phyloP scores from a whole-genome alignment of 2,329 filamentous ascomycete species.

The Penicillium sclerotigenum region DNA sequence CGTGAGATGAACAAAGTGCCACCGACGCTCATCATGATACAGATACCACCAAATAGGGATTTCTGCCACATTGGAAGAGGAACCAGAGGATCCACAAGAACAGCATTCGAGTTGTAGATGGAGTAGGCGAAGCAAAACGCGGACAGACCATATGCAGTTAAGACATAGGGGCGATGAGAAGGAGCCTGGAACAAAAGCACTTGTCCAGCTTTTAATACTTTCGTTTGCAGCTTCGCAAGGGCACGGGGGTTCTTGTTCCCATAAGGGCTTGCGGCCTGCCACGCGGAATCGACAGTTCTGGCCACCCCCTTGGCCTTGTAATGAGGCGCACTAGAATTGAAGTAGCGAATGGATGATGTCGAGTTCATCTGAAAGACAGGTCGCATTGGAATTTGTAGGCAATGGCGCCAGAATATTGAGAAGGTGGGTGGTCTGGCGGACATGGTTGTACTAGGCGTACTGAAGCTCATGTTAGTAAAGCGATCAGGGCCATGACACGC shows the following conservation, averaged over 20 bases:
- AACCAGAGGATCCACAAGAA: constrained; percentile 50
- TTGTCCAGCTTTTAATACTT: constrained; percentile 29
- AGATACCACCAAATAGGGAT: constrained; percentile 56
- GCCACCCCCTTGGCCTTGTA: constrained; percentile 17
- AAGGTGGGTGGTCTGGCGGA: constrained; percentile 30
- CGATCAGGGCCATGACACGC: neutral
- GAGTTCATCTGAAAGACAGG: constrained; percentile 13
- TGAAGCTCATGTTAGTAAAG: constrained; percentile 12
- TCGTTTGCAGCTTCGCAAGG: constrained; percentile 52
- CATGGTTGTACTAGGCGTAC: constrained; percentile 25
- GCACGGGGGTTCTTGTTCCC: constrained; percentile 10
- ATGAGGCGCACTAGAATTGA: constrained; percentile 29
- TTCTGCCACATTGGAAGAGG: constrained; percentile 57
- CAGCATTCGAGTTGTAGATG: constrained; percentile 50
- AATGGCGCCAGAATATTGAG: constrained; percentile 28
- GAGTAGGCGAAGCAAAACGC: constrained; percentile 54
- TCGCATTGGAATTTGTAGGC: constrained; percentile 17
- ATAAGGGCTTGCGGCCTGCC: constrained; percentile 12
- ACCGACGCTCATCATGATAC: constrained; percentile 58
- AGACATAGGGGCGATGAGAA: constrained; percentile 61
- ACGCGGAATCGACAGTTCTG: constrained; percentile 8
- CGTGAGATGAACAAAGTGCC: constrained; percentile 60
- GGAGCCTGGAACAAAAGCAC: constrained; percentile 64
- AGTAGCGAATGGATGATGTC: constrained; percentile 27
- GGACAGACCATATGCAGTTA: constrained; percentile 58